Percentiles rank a stretch among this genome's conserved stretches.
phyloP scores from a whole-genome alignment of 441 rosid species.

The Aleurites moluccanus region DNA sequence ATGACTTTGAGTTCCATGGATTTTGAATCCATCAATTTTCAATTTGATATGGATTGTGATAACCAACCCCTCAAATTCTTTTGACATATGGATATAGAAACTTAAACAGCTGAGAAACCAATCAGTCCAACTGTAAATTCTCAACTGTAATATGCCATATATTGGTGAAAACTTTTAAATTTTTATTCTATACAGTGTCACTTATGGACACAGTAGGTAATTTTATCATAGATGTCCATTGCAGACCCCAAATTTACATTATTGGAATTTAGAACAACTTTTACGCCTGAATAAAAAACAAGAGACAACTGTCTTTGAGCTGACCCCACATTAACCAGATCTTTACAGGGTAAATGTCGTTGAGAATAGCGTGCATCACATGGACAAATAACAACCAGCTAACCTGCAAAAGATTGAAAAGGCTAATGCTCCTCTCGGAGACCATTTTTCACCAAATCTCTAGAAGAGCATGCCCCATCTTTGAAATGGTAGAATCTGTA shows the following conservation, averaged over 20 bases:
- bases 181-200: neutral
- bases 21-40: constrained; percentile 33
- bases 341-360: neutral
- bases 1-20: constrained; percentile 40
- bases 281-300: too few species aligned
- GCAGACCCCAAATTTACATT: constrained; percentile 6
- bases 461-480: constrained; percentile 60
- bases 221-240: neutral
- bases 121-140: neutral
- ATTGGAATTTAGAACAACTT: neutral
- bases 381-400: neutral
- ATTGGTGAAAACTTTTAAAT: neutral
- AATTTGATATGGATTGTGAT: too few species aligned
- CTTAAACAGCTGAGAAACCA: neutral
- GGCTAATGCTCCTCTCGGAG: too few species aligned
- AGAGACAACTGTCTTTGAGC: neutral
- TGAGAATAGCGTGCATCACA: neutral
- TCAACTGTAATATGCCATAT: constrained; percentile 1
- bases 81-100: neutral
- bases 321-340: constrained; percentile 9
- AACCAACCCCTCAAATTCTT: neutral
- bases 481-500: constrained; percentile 75
- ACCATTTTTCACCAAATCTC: constrained; percentile 51
- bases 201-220: neutral
- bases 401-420: too few species aligned